A percentile compares a stretch with the other conserved stretches of the same genome.
These are phyloP conservation scores for Talaromyces borbonicus DNA, from an alignment of 495 filamentous ascomycete species.

Conservation along the genomic window DNA sequence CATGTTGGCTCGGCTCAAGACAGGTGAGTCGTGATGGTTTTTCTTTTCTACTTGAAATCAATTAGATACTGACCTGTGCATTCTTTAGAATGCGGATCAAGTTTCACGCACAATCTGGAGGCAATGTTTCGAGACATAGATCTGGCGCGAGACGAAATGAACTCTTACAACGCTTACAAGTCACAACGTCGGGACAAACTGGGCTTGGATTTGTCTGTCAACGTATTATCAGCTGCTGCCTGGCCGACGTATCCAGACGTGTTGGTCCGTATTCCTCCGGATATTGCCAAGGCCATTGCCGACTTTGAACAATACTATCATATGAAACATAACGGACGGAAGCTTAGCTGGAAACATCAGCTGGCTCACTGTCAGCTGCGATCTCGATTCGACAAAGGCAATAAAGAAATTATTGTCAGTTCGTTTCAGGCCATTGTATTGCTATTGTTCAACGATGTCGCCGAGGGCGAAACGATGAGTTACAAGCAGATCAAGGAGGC, in stretches of 20 bases:
- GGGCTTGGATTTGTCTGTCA: constrained; percentile 73
- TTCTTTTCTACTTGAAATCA: neutral
- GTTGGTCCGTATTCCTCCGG: constrained; percentile 60
- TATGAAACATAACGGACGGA: constrained; percentile 74
- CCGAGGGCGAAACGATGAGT: constrained; percentile 42
- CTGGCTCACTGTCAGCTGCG: constrained; percentile 78
- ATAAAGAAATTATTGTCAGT: constrained; percentile 78
- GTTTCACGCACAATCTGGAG: constrained; percentile 93
- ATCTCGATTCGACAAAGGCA: constrained; percentile 64
- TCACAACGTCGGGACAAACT: constrained; percentile 38
- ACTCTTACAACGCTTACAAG: constrained; percentile 54
- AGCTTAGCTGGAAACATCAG: constrained; percentile 84
- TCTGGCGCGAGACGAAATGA: constrained; percentile 74
- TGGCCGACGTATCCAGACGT: constrained; percentile 91
- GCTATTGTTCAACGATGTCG: constrained; percentile 76
- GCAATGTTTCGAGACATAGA: constrained; percentile 99
- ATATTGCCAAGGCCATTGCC: constrained; percentile 55
- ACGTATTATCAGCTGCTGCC: constrained; percentile 71
- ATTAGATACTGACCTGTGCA: neutral
- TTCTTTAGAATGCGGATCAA: constrained; percentile 78
- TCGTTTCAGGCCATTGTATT: constrained; percentile 88
- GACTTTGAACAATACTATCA: constrained; percentile 77
- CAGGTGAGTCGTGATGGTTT: constrained; percentile 33
- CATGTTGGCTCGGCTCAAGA: constrained; percentile 86
- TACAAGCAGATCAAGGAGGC: constrained; percentile 62